Evolutionary conservation across 2,329 filamentous ascomycete species (phyloP).

Genomic region (Fusarium nematophilum): DNA sequence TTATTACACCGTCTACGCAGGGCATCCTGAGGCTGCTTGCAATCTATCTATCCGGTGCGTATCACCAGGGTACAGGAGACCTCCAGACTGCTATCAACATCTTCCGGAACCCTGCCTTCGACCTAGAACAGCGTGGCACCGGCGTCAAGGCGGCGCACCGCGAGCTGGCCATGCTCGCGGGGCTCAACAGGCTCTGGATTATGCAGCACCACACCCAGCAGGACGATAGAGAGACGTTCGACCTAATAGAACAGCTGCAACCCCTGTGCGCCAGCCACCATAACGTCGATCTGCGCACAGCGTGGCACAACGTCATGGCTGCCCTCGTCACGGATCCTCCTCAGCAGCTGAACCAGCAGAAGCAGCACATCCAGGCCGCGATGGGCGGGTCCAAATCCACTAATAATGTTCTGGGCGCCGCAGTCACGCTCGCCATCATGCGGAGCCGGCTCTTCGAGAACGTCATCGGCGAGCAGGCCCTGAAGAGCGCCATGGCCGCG

Average conservation of each 20-base stretch:
- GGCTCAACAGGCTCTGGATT: constrained; percentile 78
- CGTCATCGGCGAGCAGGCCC: constrained; percentile 82
- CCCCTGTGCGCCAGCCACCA: constrained; percentile 75
- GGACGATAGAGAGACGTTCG: constrained; percentile 67
- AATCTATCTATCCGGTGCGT: constrained; percentile 79
- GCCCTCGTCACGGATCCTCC: constrained; percentile 71
- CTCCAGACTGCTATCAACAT: constrained; percentile 74
- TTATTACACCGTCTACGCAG: constrained; percentile 54
- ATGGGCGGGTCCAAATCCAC: constrained; percentile 76
- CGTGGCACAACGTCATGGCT: constrained; percentile 80
- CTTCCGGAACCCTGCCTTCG: constrained; percentile 72
- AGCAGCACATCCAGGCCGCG: constrained; percentile 80
- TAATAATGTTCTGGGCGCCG: constrained; percentile 82
- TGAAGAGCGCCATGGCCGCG: constrained; percentile 79
- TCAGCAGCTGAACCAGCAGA: constrained; percentile 79
- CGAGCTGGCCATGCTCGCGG: constrained; percentile 74
- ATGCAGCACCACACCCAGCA: constrained; percentile 71
- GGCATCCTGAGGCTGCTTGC: constrained; percentile 61
- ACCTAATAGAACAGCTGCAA: constrained; percentile 73
- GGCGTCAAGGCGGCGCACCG: constrained; percentile 64
- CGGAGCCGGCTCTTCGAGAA: constrained; percentile 83
- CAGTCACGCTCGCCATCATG: constrained; percentile 87
- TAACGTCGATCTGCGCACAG: constrained; percentile 80
- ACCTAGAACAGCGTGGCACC: constrained; percentile 50
- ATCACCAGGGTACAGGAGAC: constrained; percentile 81